Base-by-base conservation (phyloP, 305 asterid species). In the Fraxinus nigra region DNA sequence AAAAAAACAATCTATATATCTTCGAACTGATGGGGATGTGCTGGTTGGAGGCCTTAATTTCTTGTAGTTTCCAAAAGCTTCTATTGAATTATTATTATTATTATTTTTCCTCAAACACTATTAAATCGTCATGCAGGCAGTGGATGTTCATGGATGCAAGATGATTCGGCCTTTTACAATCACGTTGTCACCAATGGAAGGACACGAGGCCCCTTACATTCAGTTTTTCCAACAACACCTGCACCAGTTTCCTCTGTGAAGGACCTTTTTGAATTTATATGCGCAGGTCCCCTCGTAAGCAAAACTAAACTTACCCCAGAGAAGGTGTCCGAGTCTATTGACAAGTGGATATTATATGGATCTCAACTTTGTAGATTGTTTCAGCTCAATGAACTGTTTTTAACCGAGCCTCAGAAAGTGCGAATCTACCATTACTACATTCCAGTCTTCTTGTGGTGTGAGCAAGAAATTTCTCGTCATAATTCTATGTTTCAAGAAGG, bases 401-500 rank as follows among this genome's bases (percentile, higher is more conserved):
- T 96, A 74, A 90, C 89, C 0, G 95, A 91, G 81, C 89, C 99
- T 85, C 97, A 94, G 76, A 97, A 92, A 84, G 78, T 92, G 78
- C 90, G 99, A 79, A 86, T 97, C 32, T 97, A 78, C 88, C 99
- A 97, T 90, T 94, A 97, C 88, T 97, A 97, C 84, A 88, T 97
- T 83, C 99, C 99, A 5, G 98, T 97, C 73, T 97, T 91, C 90
- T 61, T 94, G 83, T 97, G 99, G 97, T 97, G 99, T 80, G 97
- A 93, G 81, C 86, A 87, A 78, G 95, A 97, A 91, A 92, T 97
- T 48, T 85, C 93, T 24, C 83, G 78, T 40, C 99, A 97, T 82
- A 61, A 51, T 78, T 88, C 96, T 63, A 83, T 80, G 84, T 91
- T 88, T 89, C 86, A 88, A 78, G 97, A 90, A 22, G 90, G 84